These are phyloP conservation scores for Lithospermum erythrorhizon DNA, from an alignment of 257 asterid species.

Conservation along the genomic window DNA sequence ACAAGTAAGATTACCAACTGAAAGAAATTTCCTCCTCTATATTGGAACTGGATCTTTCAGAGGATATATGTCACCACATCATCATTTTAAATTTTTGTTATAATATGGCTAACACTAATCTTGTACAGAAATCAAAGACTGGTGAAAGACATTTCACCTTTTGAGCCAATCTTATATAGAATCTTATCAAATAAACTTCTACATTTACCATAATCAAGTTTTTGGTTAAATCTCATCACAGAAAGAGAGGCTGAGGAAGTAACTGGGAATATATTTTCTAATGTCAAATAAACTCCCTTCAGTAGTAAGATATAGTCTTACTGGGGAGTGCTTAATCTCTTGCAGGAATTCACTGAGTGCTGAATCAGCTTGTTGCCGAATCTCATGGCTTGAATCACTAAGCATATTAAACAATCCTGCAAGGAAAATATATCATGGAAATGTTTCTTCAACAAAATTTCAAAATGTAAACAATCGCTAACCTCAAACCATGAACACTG, in stretches of 20 bases:
- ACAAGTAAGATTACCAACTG: not conserved
- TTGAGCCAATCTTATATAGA: not conserved
- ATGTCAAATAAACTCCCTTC: slow-evolving; percentile 4
- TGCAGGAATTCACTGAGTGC: slow-evolving; percentile 97
- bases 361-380: slow-evolving; percentile 99
- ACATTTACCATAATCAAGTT: too few relatives aligned
- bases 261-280: slow-evolving; percentile 2
- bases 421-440: slow-evolving; percentile 15
- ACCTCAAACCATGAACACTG: slow-evolving; percentile 19
- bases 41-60: too few relatives aligned
- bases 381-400: slow-evolving; percentile 95
- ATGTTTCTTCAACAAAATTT: not conserved
- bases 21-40: not conserved
- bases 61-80: not conserved
- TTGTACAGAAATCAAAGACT: not conserved
- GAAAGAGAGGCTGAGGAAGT: slow-evolving; percentile 5
- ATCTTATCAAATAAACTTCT: too few relatives aligned
- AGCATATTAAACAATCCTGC: slow-evolving; percentile 96
- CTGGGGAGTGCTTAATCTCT: slow-evolving; percentile 97
- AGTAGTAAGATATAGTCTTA: slow-evolving; percentile 28
- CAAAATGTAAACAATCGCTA: not conserved
- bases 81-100: too few relatives aligned
- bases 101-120: not conserved
- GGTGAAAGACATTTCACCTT: not conserved
- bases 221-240: not conserved